Percentiles rank a stretch among this genome's conserved stretches.
phyloP scores from a whole-genome alignment of 805 yeast species.

The Yarrowia sp. region DNA sequence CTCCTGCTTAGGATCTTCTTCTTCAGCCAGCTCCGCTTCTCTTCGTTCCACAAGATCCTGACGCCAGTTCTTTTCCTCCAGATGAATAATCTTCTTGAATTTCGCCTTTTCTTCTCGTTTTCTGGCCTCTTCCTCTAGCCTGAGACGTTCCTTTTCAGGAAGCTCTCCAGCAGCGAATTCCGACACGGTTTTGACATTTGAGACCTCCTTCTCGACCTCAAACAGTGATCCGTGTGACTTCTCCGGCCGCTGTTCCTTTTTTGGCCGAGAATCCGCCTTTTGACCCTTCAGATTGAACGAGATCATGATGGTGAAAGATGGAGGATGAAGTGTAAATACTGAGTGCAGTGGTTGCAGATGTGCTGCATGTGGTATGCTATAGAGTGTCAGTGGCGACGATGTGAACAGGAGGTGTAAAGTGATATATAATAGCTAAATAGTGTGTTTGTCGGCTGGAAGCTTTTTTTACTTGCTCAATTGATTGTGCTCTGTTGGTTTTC shows the following conservation, averaged over 20 bases:
- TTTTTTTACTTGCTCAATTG: too few species aligned
- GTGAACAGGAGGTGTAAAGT: too few species aligned
- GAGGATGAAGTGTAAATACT: background rate
- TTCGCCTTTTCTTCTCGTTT: slow-evolving; percentile 3
- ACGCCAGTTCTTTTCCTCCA: slow-evolving; percentile 32
- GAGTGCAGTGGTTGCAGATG: slow-evolving; percentile 8
- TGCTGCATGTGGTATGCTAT: background rate
- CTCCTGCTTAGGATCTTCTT: background rate
- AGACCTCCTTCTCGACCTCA: slow-evolving; percentile 24
- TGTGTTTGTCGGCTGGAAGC: too few species aligned
- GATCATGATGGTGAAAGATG: slow-evolving; percentile 9
- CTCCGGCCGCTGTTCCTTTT: slow-evolving; percentile 10
- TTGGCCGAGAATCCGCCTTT: background rate
- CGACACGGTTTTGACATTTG: slow-evolving; percentile 14
- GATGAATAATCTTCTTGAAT: slow-evolving; percentile 5
- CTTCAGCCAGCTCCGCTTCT: slow-evolving; percentile 22
- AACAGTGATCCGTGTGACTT: slow-evolving; percentile 7
- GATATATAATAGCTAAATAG: too few species aligned
- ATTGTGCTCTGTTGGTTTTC: too few species aligned
- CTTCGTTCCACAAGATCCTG: slow-evolving; percentile 28
- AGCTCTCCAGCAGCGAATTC: slow-evolving; percentile 31
- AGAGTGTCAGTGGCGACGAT: too few species aligned
- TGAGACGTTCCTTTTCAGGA: slow-evolving; percentile 25
- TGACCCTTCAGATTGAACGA: slow-evolving; percentile 28
- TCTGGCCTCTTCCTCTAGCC: slow-evolving; percentile 23